These are phyloP conservation scores for Globisporangium lucens DNA, from an alignment of 352 stramenopile genomes.

Conservation along the genomic window DNA sequence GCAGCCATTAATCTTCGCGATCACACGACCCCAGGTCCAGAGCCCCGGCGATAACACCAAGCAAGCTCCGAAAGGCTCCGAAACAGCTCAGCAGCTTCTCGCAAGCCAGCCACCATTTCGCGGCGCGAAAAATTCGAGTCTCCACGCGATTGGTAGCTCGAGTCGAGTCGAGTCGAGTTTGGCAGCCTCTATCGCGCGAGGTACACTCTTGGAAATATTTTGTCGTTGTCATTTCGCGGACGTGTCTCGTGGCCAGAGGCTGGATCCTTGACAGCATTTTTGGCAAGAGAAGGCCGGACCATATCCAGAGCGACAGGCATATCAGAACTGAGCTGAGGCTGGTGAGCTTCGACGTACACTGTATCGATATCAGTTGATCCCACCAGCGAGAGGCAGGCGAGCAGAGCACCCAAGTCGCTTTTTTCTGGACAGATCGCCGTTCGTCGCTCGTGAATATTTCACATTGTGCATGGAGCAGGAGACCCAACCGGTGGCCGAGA, in stretches of 20 bases:
- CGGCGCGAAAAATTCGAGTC: background rate
- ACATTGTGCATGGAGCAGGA: slow-evolving; percentile 3
- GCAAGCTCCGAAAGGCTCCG: background rate
- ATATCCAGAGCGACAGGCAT: background rate
- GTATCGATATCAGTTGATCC: background rate
- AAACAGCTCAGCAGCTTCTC: background rate
- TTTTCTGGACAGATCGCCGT: slow-evolving; percentile 3
- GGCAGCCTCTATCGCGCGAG: slow-evolving; percentile 9
- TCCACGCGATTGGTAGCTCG: background rate
- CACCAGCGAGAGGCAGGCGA: background rate
- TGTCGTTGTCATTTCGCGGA: background rate
- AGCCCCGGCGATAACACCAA: background rate
- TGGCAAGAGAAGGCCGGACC: background rate
- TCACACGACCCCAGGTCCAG: background rate
- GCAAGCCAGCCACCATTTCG: slow-evolving; percentile 4
- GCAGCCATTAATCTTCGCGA: slow-evolving; percentile 2
- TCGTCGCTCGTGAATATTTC: slow-evolving; percentile 7
- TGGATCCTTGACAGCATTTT: background rate
- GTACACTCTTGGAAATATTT: background rate
- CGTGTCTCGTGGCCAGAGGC: slow-evolving; percentile 5
- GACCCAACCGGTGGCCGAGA: slow-evolving; percentile 7
- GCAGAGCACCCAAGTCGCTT: background rate
- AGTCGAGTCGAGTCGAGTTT: background rate
- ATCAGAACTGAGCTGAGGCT: background rate
- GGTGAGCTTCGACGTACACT: background rate